Conservation (phyloP, 805 yeast species). For the Wickerhamiella lipophila region DNA sequence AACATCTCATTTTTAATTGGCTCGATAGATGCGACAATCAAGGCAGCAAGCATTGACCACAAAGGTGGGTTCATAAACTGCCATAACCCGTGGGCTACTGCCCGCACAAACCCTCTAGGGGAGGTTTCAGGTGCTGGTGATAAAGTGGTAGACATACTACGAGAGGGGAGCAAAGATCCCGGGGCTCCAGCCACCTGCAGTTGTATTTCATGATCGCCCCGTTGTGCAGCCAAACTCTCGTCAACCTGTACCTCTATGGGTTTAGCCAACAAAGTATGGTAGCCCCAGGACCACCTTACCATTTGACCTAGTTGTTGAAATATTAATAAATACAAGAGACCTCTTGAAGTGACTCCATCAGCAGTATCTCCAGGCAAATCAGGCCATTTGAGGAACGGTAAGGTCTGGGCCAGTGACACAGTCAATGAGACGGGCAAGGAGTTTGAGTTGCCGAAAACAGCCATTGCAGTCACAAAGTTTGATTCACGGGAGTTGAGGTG, state of each 20-base stretch:
- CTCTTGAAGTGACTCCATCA: conserved; percentile 51
- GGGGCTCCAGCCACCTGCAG: not conserved
- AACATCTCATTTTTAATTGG: conserved; percentile 36
- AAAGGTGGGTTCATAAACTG: conserved; percentile 53
- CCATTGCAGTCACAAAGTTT: conserved; percentile 92
- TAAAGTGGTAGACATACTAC: not conserved
- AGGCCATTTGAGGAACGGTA: conserved; percentile 49
- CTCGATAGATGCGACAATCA: conserved; percentile 47
- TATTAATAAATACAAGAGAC: conserved; percentile 45
- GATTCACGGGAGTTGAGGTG: conserved; percentile 59
- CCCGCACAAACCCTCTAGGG: conserved; percentile 4
- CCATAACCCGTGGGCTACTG: conserved; percentile 17
- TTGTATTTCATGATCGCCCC: not conserved
- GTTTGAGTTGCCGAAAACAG: conserved; percentile 91
- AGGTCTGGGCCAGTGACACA: conserved; percentile 50
- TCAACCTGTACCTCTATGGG: conserved; percentile 20
- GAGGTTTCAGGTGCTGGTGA: conserved; percentile 3
- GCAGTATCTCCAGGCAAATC: conserved; percentile 39
- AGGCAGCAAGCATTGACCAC: conserved; percentile 49
- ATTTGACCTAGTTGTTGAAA: conserved; percentile 59
- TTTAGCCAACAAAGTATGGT: conserved; percentile 42
- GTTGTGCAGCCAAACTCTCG: conserved; percentile 9
- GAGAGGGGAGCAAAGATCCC: too few relatives aligned
- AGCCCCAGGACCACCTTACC: conserved; percentile 64
- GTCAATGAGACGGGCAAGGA: conserved; percentile 85